Percentiles rank a stretch among this genome's conserved stretches.
phyloP scores from a whole-genome alignment of 2,329 filamentous ascomycete genomes.

The Talaromyces sp. region DNA sequence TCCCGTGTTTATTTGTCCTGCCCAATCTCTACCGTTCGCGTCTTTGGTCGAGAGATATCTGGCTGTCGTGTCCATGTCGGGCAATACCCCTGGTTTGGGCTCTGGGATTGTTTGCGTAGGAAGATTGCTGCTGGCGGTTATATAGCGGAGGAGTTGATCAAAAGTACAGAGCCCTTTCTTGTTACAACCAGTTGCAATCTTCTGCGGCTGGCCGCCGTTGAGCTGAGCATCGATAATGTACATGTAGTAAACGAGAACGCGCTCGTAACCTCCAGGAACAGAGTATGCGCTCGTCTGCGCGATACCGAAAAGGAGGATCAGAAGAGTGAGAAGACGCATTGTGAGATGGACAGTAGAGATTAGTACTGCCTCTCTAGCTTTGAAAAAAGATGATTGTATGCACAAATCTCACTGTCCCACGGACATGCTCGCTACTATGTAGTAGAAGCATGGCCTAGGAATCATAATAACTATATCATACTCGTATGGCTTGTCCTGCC shows the following conservation, averaged over 20 bases:
- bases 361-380: not conserved
- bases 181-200: not conserved
- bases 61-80: not conserved
- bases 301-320: not conserved
- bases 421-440: not conserved
- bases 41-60: not conserved
- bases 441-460: not conserved
- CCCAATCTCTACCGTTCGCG: not conserved
- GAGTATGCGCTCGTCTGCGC: not conserved
- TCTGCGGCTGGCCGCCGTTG: not conserved
- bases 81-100: not conserved
- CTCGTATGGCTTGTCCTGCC: not conserved
- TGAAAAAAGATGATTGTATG: not conserved
- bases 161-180: not conserved
- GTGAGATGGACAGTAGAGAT: not conserved
- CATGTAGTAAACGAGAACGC: not conserved
- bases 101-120: not conserved
- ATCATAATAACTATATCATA: not conserved
- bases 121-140: not conserved
- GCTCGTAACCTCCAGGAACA: not conserved
- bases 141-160: not conserved
- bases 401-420: not conserved
- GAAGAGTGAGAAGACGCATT: not conserved
- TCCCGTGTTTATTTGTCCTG: not conserved
- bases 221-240: not conserved